Percentiles rank a stretch among this genome's conserved stretches.
These are phyloP conservation scores for Globisporangium acanthophoron DNA, from an alignment of 352 stramenopile species.

Conservation along the genomic window DNA sequence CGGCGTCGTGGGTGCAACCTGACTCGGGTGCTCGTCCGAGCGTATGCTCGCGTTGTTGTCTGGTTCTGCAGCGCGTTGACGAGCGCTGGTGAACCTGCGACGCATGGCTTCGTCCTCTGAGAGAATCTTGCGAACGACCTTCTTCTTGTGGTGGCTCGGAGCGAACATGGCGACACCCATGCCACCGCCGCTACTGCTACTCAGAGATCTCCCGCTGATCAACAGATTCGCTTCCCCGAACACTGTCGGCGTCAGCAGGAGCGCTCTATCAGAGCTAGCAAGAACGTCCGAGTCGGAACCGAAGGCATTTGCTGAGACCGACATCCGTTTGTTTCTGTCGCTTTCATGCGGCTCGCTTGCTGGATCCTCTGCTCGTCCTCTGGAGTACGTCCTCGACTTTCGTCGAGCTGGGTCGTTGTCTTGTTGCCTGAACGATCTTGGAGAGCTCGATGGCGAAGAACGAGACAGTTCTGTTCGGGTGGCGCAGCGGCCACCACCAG, in stretches of 20 bases:
- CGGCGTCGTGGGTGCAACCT: not conserved
- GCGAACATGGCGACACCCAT: not conserved
- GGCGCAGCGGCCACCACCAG: not conserved
- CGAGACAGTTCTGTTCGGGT: not conserved
- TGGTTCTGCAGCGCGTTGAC: not conserved
- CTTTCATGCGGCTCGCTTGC: not conserved
- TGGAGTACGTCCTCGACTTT: not conserved
- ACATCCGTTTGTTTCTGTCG: not conserved
- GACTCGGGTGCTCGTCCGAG: not conserved
- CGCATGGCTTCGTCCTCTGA: constrained; percentile 26
- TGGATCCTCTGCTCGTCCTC: not conserved
- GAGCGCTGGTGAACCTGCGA: constrained; percentile 3
- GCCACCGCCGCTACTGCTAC: not conserved
- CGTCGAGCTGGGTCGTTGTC: not conserved
- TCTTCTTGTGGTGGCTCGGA: constrained; percentile 22
- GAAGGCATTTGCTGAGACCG: not conserved
- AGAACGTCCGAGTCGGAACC: not conserved
- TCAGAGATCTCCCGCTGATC: constrained; percentile 1
- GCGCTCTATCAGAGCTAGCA: not conserved
- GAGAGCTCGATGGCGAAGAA: not conserved
- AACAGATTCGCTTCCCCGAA: not conserved
- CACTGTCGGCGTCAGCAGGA: not conserved
- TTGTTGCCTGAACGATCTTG: not conserved
- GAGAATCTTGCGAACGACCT: constrained; percentile 29
- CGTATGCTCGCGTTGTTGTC: not conserved